A percentile compares a stretch with the other conserved stretches of the same genome.
Evolutionary conservation across 2,329 filamentous ascomycete genomes (phyloP).

Genomic region (Elsinoe arachidis): DNA sequence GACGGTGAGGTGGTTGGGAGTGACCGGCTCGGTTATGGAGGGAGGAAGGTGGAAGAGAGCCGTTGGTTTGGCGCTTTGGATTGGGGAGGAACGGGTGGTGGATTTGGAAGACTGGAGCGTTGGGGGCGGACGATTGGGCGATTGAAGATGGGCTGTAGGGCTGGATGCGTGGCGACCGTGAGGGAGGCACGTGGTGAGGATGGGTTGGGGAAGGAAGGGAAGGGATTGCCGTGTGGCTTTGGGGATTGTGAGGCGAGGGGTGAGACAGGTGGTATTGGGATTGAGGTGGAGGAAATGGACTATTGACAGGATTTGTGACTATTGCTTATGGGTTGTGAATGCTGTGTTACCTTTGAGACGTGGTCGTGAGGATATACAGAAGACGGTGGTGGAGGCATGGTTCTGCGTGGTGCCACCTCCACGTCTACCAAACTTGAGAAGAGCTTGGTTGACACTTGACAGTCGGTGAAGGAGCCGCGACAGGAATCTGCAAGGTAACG

Average conservation of each 20-base stretch:
- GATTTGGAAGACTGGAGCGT: too few species aligned
- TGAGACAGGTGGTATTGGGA: neutral
- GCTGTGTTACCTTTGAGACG: neutral
- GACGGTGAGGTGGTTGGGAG: neutral
- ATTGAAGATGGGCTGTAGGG: neutral
- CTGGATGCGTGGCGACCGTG: neutral
- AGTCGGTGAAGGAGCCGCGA: neutral
- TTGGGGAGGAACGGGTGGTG: too few species aligned
- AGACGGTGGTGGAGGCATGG: neutral
- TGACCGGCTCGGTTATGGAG: too few species aligned
- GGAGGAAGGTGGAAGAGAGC: too few species aligned
- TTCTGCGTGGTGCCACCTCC: slow-evolving; percentile 4
- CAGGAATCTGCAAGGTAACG: neutral
- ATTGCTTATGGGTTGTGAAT: neutral
- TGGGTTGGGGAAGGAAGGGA: neutral
- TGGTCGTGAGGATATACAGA: neutral
- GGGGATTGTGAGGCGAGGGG: neutral
- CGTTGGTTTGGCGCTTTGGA: too few species aligned
- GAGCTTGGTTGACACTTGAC: neutral
- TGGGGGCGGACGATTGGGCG: neutral
- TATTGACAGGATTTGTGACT: neutral
- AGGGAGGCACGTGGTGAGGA: neutral
- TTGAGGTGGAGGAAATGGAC: neutral
- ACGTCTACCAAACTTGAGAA: slow-evolving; percentile 2
- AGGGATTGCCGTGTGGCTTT: neutral